Evolutionary conservation across 1,139 yeast genomes (phyloP), one percentile per base, ranked within the genome.

Genomic region (Geotrichum reessii): DNA sequence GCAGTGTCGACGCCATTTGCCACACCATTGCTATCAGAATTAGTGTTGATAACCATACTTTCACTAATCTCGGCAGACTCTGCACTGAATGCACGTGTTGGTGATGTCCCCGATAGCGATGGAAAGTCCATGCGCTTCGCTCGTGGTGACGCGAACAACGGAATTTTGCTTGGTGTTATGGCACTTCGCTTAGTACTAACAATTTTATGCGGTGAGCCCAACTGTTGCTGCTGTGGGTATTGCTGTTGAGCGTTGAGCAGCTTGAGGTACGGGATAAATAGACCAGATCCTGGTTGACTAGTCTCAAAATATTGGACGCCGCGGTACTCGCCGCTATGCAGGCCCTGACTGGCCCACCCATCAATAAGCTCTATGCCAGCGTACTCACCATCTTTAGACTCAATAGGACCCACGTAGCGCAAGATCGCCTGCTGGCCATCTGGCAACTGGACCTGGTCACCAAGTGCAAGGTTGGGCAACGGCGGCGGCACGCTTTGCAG

Each of bases 301-400:
- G 61, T 59, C 6, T 48, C 49, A 46, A 59, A 59, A 53, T 53
- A 27, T 25, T 17, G 27, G 4, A 50, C 58, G 11, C 72, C 95
- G 51, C 83, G 79, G 53, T 83, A 81, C 28, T 78, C 76, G 8
- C 99, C 99, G 64, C 82, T 80, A 68, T 93, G 91, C 69, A 88
- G 87, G 12, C 99, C 99, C 53, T 83, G 77, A 4, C 67, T 67
- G 1, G 78, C 75, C 22, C 86, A 85, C 4, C 86, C 82, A 2
- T 89, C 92, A 11, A 80, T 67, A 52, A 93, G 75, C 69, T 93
- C 97, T 3, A 93, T 80, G 0, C 99, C 99, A 3, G 92, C 97
- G 74, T 86, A 93, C n/a, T 78, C 75, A 0, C 97, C 97, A 5
- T 74, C 72, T 67, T 88, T 90, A 31, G 86, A 87, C 37, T 83